Base-by-base conservation (phyloP, 331 rosid species). In the Rhamnella rubrinervis region DNA sequence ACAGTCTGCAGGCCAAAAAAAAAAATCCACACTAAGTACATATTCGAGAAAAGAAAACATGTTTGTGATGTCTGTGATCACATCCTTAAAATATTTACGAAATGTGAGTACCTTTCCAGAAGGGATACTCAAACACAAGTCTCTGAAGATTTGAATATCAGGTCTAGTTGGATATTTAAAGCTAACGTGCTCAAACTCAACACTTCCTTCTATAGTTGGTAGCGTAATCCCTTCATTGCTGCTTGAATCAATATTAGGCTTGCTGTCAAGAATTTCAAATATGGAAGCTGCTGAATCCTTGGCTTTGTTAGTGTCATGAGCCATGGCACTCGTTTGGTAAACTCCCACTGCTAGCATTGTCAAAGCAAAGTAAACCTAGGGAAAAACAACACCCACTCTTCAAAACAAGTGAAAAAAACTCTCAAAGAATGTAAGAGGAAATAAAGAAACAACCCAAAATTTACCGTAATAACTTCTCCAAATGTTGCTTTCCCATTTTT, bases 91-190 rank as follows among this genome's bases (percentile, higher is more conserved):
- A 3, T 31, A 31, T 31, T 31, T 31, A 2, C 35, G 35, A 31
- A 31, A 31, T 31, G 35, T 63, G 50, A 47, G 26, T 82, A 87
- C 92, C 92, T 82, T 63, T 68, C 92, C 85, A 57, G 85, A 60
- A 63, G 55, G 78, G 65, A 82, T 82, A 66, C 62, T 68, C 71
- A 87, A 73, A 66, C 87, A 80, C 52, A 84, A 82, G 78, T 82
- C 85, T 72, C 40, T 76, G 72, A 87, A 80, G 68, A 87, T 72
- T 51, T 55, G 77, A 67, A 84, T 70, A 49, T 70, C 58, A 51
- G 85, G 81, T 72, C 92, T 80, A 23, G 71, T 70, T 65, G 89
- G 87, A 80, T 87, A 87, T 70, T 82, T 84, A 77, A 87, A 87
- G 66, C 71, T 70, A 35, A 84, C 85, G 61, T 84, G 72, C 40